Percentiles rank a stretch among this genome's conserved stretches.
Evolutionary conservation across 2,329 filamentous ascomycete genomes (phyloP).

Genomic region (Cadophora gregata): DNA sequence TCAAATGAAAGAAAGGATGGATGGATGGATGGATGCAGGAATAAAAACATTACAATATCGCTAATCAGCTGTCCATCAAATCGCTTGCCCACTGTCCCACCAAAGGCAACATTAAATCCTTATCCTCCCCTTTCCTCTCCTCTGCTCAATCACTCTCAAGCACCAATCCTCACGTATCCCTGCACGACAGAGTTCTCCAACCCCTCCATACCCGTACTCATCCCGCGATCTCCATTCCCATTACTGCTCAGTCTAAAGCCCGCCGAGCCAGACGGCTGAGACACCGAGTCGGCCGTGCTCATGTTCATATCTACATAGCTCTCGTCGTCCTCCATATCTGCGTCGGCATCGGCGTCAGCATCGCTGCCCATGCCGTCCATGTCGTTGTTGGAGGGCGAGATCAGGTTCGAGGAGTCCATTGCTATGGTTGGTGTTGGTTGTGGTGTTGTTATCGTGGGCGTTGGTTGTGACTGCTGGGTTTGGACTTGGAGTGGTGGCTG

Average conservation of each 20-base stretch:
- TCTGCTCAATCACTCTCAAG: conserved; percentile 18
- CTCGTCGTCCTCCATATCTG: conserved; percentile 60
- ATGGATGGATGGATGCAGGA: not conserved
- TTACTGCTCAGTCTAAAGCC: conserved; percentile 37
- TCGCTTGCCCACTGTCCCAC: not conserved
- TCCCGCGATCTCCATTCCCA: conserved; percentile 27
- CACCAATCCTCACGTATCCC: conserved; percentile 41
- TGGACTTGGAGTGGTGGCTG: not conserved
- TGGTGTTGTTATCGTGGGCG: not conserved
- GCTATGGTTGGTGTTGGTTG: conserved; percentile 13
- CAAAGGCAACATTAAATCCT: not conserved
- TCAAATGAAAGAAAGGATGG: too few species aligned
- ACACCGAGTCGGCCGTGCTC: conserved; percentile 3
- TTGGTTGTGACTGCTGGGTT: not conserved
- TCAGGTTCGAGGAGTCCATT: conserved; percentile 14
- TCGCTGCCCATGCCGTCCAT: conserved; percentile 35
- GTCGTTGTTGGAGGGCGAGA: conserved; percentile 8
- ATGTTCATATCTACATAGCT: conserved; percentile 56
- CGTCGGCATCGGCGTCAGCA: conserved; percentile 41
- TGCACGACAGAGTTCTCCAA: conserved; percentile 34
- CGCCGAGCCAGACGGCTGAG: not conserved
- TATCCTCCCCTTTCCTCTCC: not conserved
- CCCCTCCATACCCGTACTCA: conserved; percentile 32
- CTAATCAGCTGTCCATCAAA: not conserved
- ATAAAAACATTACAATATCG: not conserved